Evolutionary conservation across 495 filamentous ascomycete genomes (phyloP).

Genomic region (Penicillium psychrofluorescens): DNA sequence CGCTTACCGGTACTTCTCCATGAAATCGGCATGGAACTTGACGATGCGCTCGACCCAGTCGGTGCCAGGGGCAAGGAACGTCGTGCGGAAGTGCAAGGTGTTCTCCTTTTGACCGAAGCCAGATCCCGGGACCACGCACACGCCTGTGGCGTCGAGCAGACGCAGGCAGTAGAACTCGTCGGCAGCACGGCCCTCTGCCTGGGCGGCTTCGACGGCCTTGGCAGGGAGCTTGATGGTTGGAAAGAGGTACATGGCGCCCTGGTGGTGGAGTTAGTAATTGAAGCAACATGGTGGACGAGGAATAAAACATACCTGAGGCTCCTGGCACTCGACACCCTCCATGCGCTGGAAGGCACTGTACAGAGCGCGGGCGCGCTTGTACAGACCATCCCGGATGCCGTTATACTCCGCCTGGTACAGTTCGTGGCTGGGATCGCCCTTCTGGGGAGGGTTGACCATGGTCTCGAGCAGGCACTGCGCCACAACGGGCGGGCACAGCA

Average conservation of each 20-base stretch:
- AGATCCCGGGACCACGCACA: conserved; percentile 88
- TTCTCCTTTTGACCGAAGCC: conserved; percentile 94
- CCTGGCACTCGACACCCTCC: conserved; percentile 88
- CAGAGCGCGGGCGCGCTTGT: conserved; percentile 71
- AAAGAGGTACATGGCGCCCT: conserved; percentile 98
- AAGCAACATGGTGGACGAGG: background rate
- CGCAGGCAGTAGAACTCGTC: conserved; percentile 93
- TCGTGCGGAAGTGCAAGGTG: conserved; percentile 90
- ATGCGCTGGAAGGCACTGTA: conserved; percentile 86
- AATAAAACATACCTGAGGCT: conserved; percentile 49
- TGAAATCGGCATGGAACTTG: conserved; percentile 87
- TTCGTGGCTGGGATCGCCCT: conserved; percentile 72
- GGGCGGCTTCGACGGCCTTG: conserved; percentile 68
- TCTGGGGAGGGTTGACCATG: conserved; percentile 89
- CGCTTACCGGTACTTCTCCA: conserved; percentile 63
- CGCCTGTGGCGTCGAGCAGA: conserved; percentile 85
- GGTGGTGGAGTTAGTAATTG: conserved; percentile 5
- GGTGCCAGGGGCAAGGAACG: conserved; percentile 91
- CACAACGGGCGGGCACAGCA: conserved; percentile 87
- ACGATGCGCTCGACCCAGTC: conserved; percentile 87
- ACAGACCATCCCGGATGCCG: conserved; percentile 66
- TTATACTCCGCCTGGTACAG: conserved; percentile 81
- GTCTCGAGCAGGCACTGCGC: conserved; percentile 93
- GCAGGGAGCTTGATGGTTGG: conserved; percentile 75
- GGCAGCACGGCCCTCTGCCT: conserved; percentile 61